Percentiles rank a stretch among this genome's conserved stretches.
phyloP scores from a whole-genome alignment of 345 rosid genomes.

The Leavenworthia alabamica region DNA sequence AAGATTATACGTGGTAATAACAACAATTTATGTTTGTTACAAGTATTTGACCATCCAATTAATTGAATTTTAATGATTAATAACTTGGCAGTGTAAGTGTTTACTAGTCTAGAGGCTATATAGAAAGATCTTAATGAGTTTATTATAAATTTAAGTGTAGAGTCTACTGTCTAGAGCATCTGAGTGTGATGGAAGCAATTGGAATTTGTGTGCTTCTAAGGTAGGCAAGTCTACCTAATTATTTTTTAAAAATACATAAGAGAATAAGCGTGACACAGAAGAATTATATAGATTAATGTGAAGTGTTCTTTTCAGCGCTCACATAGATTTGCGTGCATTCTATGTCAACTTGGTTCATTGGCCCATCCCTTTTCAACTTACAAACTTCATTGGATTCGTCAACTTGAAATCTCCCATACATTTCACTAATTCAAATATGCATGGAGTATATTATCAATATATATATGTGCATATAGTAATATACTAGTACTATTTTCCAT shows the following conservation, averaged over 20 bases:
- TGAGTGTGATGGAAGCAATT: slow-evolving; percentile 16
- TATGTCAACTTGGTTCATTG: slow-evolving; percentile 24
- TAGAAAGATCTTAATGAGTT: neutral
- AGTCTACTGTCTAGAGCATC: neutral
- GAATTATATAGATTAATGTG: slow-evolving; percentile 12
- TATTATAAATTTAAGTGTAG: neutral
- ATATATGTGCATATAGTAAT: no score
- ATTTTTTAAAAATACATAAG: neutral
- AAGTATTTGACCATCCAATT: neutral
- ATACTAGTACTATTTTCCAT: no score
- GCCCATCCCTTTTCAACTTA: slow-evolving; percentile 22
- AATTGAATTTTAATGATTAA: neutral
- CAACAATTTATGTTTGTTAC: neutral
- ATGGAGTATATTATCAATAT: no score
- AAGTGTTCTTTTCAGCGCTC: slow-evolving; percentile 15
- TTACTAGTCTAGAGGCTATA: neutral
- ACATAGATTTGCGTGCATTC: slow-evolving; percentile 32
- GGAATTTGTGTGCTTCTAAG: slow-evolving; percentile 9
- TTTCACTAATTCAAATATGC: neutral
- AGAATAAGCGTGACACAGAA: neutral
- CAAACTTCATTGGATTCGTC: slow-evolving; percentile 5
- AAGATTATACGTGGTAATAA: no score
- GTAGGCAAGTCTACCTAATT: neutral
- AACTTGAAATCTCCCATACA: slow-evolving; percentile 22
- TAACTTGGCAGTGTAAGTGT: neutral